Percentiles rank a stretch among this genome's conserved stretches.
Conservation (phyloP, 768 basidiomycete genomes). For the Roridomyces roridus region DNA sequence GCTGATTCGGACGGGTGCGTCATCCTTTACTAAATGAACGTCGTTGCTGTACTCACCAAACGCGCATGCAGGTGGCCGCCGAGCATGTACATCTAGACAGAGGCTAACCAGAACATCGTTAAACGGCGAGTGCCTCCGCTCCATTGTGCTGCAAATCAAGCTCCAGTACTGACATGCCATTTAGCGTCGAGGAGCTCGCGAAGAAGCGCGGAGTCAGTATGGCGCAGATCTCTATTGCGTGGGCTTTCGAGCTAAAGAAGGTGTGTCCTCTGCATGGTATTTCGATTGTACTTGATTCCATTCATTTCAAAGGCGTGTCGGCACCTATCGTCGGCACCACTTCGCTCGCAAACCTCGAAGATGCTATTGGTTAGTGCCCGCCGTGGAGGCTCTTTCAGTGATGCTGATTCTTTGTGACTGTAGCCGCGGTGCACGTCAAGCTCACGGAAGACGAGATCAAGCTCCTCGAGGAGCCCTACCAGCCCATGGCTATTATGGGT, state of each 20-base stretch:
- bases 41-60: conserved; percentile 4
- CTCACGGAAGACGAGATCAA: no score
- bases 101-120: conserved; percentile 31
- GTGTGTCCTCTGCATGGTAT: conserved; percentile 2
- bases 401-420: no score
- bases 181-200: conserved; percentile 52
- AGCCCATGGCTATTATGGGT: no score
- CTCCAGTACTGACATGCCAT: no score
- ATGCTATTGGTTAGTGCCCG: no score
- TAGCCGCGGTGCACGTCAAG: no score
- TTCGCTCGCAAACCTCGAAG: no score
- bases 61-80: not conserved
- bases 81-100: not conserved
- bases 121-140: conserved; percentile 32
- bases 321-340: no score
- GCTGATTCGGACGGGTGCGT: not conserved
- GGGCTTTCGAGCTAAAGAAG: conserved; percentile 47
- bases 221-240: conserved; percentile 54
- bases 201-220: conserved; percentile 49
- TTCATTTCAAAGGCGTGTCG: no score
- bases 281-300: no score
- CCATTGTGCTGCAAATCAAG: conserved; percentile 13
- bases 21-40: conserved; percentile 9
- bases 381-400: no score
- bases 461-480: no score